Evolutionary conservation across 2,329 filamentous ascomycete genomes (phyloP), one percentile per base, ranked within the genome.

Genomic region (Anthostomella pinea): DNA sequence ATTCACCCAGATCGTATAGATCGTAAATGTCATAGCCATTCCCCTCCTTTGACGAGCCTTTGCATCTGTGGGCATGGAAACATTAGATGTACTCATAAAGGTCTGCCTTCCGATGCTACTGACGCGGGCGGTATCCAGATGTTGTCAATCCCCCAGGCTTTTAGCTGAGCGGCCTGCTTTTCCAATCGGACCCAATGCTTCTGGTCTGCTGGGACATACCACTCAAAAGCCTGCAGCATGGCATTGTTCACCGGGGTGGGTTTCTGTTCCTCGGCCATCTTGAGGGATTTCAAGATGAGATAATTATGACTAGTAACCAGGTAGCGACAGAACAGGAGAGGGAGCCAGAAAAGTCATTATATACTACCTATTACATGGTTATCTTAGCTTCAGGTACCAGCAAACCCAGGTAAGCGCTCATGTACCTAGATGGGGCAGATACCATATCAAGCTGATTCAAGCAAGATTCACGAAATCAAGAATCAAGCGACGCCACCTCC

Each of bases 21-120:
- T 87, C 83, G 53, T 85, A 87, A 43, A 79, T 69, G 55, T 83
- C 80, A 47, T 84, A 83, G 5, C 83, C 83, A 50, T 85, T 85
- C 14, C 80, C 77, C 1, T 73, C 70, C 19, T 70, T 70, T 40
- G 76, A 75, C 1, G 45, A 47, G 20, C 75, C 81, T 63, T 87
- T 87, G 60, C 81, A 85, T 38, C 39, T 43, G 17, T 16, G 14
- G n/a, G n/a, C n/a, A n/a, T n/a, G n/a, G n/a, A n/a, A n/a, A n/a
- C n/a, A n/a, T n/a, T n/a, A n/a, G n/a, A n/a, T n/a, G n/a, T n/a
- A n/a, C 20, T 7, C 7, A 15, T 17, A 10, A 22, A 18, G 18
- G 22, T 8, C 10, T 29, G n/a, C 16, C 22, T 15, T 24, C 14
- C 11, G 20, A n/a, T 19, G 20, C 14, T 23, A 38, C 32, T 30